Percentiles rank a stretch among this genome's conserved stretches.
These are phyloP conservation scores for Puccinia novopanici DNA, from an alignment of 1,284 basidiomycete species.

Conservation along the genomic window DNA sequence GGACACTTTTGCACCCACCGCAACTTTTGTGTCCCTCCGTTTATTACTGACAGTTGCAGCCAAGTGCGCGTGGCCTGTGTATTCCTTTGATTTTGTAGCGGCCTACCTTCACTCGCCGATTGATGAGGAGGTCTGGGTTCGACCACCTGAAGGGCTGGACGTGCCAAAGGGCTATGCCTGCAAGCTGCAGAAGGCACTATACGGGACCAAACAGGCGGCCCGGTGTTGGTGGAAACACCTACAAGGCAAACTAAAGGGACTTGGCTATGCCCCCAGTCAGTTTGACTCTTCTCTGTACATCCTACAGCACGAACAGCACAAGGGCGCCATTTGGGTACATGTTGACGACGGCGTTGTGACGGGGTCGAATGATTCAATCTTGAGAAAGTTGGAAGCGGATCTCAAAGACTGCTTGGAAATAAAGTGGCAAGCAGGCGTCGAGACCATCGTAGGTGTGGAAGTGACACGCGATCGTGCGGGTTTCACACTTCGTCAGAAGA, in stretches of 20 bases:
- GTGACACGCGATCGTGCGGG: background rate
- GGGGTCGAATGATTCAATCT: background rate
- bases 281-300: background rate
- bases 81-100: too few relatives aligned
- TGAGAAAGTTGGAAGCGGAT: background rate
- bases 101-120: too few relatives aligned
- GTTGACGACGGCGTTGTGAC: conserved; percentile 25
- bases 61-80: conserved; percentile 15
- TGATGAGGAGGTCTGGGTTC: too few relatives aligned
- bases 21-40: conserved; percentile 17
- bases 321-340: conserved; percentile 7
- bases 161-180: conserved; percentile 6
- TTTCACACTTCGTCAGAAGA: background rate
- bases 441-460: conserved; percentile 12
- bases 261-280: background rate
- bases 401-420: background rate
- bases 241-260: too few relatives aligned
- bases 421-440: conserved; percentile 20
- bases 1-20: conserved; percentile 33
- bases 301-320: background rate
- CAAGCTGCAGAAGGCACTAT: conserved; percentile 16
- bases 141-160: too few relatives aligned
- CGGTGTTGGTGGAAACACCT: conserved; percentile 35
- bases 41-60: conserved; percentile 15
- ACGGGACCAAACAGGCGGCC: conserved; percentile 13